phyloP scores from a whole-genome alignment of 2,329 filamentous ascomycete genomes.

The Penicillium sp. region DNA sequence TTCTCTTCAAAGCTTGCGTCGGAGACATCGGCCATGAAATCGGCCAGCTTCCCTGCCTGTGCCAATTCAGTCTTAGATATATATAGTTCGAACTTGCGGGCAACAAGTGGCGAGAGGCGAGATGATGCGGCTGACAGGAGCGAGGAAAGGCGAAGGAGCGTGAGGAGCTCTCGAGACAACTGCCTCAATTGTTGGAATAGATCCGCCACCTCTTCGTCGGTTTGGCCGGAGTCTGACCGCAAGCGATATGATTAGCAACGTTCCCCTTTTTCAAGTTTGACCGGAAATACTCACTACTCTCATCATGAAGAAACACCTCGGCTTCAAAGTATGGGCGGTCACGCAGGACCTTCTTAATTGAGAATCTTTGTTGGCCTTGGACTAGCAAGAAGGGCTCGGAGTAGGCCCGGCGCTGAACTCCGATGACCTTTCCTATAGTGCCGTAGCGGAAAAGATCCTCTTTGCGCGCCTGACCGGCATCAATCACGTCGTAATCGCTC shows the following conservation, averaged over 20 bases:
- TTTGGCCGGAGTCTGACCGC: conserved; percentile 39
- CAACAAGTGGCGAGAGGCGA: conserved; percentile 78
- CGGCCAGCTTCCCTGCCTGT: conserved; percentile 83
- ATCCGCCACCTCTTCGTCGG: conserved; percentile 66
- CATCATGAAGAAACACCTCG: conserved; percentile 70
- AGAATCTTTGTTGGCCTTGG: conserved; percentile 78
- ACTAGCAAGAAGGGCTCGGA: conserved; percentile 82
- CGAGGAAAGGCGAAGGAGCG: conserved; percentile 79
- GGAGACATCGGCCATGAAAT: conserved; percentile 95
- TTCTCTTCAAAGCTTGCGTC: conserved; percentile 90
- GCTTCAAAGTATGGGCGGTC: conserved; percentile 87
- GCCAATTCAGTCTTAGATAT: conserved; percentile 78
- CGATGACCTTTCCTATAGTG: conserved; percentile 75
- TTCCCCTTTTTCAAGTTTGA: not conserved
- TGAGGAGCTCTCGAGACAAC: conserved; percentile 81
- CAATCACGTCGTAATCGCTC: conserved; percentile 51
- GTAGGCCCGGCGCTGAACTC: conserved; percentile 72
- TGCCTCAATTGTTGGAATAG: conserved; percentile 80
- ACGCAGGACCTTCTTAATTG: conserved; percentile 71
- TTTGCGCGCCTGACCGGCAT: conserved; percentile 62
- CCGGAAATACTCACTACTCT: conserved; percentile 57
- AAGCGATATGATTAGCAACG: conserved; percentile 9
- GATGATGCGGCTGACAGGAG: conserved; percentile 72
- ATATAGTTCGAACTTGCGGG: conserved; percentile 81
- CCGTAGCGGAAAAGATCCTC: conserved; percentile 81